Percentiles rank a stretch among this genome's conserved stretches.
Conservation (phyloP, 1,284 basidiomycete species). For the Phaffia rhodozyma region DNA sequence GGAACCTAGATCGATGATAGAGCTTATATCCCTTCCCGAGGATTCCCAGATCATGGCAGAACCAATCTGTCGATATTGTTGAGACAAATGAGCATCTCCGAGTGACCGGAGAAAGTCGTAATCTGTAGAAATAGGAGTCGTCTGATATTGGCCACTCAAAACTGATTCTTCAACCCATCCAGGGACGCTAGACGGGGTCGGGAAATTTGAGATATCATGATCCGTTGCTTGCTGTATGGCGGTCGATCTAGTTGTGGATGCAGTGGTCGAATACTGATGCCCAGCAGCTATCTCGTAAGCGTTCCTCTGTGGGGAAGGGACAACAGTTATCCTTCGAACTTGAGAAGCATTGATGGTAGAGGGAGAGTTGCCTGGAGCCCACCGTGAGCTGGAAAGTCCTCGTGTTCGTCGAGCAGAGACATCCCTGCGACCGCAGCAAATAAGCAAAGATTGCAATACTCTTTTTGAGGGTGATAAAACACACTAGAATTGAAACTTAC, state of each 20-base stretch:
- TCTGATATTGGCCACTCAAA: background rate
- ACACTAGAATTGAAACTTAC: background rate
- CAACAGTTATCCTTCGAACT: background rate
- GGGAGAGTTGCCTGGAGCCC: no score
- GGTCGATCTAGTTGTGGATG: background rate
- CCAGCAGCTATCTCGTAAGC: conserved; percentile 14
- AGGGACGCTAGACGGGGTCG: background rate
- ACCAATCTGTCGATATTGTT: no score
- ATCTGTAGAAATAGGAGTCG: no score
- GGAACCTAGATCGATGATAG: no score
- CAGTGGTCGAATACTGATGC: background rate
- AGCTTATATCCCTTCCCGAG: no score
- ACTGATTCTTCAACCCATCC: no score
- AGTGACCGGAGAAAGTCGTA: no score
- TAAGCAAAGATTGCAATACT: background rate
- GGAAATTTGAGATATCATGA: background rate
- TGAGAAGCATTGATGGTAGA: no score
- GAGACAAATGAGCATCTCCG: no score
- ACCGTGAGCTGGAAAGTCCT: background rate
- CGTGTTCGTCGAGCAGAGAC: background rate
- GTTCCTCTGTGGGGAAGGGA: conserved; percentile 7
- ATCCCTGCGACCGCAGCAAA: no score
- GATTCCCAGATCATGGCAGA: no score
- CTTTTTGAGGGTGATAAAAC: background rate
- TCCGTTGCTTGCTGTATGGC: background rate